Evolutionary conservation across 192 early-diverging fungal genomes (phyloP), one percentile per base, ranked within the genome.

Genomic region (Borealophlyctis nickersoniae): DNA sequence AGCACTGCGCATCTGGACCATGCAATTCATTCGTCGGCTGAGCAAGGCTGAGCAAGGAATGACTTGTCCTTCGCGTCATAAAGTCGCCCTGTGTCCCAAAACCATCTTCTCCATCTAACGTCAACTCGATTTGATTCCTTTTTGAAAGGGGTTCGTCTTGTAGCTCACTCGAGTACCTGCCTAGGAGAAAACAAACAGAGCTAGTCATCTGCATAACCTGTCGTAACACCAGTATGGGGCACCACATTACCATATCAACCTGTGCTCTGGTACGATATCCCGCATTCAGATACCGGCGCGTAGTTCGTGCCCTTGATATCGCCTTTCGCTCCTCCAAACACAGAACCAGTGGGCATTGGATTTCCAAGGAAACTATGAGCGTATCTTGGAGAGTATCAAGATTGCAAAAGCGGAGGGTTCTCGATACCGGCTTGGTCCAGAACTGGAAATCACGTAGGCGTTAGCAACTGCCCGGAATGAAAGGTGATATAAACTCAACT

Each of bases 281-380:
- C 13, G 14, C 48, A 14, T 51, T 28, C 7, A 23, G 9, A 7
- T 23, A 16, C 23, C n/a, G 45, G 9, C 52, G 23, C 7, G 13
- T 23, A 9, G 52, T 27, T 7, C 52, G 9, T 23, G 52, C 1
- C 54, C 2, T 7, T 56, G 24, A 16, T 19, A 56, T 7, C 2
- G 54, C 3, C 2, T 4, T 30, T 3, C 3, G 2, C 1, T 56
- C 33, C 33, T 30, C 33, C 60, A 28, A n/a, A n/a, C n/a, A 3
- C 36, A 76, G 73, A 82, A 82, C 69, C 80, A 82, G 71, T 99
- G 94, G 95, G 94, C 97, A 1, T 74, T 99, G 39, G 95, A 98
- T 67, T 99, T 99, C 62, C 81, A 86, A 45, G 97, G 97, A 23
- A 99, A 99, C 80, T 80, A 89, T 27, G 75, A 85, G 39, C 83